Evolutionary conservation across 1,284 basidiomycete species (phyloP), one percentile per base, ranked within the genome.

Genomic region (Microbotryomycetes sp.): DNA sequence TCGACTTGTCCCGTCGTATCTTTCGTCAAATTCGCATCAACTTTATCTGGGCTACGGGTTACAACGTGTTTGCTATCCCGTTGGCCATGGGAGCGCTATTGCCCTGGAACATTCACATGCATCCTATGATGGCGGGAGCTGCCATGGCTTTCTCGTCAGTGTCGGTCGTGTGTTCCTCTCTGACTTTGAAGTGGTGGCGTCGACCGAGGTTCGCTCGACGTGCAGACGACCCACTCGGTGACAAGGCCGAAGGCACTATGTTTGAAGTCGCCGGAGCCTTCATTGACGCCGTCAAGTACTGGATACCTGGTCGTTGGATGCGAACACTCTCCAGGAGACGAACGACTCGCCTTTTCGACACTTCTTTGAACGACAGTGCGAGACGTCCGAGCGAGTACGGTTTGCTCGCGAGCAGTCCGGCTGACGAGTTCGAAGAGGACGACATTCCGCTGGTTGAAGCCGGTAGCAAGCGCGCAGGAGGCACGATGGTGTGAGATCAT

Each of bases 81-180:
- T 83, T 98, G 45, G 96, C 96, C 15, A 98, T 98, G 96, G 96
- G 96, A 49, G 68, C 97, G 53, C 86, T 98, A 76, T 79, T 98
- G 16, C 96, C 96, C 0, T 84, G 91, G 77, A 91, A 91, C 6
- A 71, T 93, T 41, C 90, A 92, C 75, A 83, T 98, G 73, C 96
- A 94, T 72, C 96, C 96, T 3, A 98, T 98, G 94, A 86, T 93
- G 79, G 93, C 96, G 0, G 94, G 91, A 11, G 89, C 86, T 1
- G 93, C 94, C 24, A 99, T 99, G 96, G 94, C 96, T 21, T 93
- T 90, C 75, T 93, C 89, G 53, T 91, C 88, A 69, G 94, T 98
- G 49, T 93, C 90, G 68, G 96, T 99, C 54, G 94, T 99, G 9
- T 83, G 82, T 21, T 92, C 89, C 66, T 92, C 89, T 59, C 78